Conservation (phyloP, 768 basidiomycete genomes). For the Steccherinum ochraceum region DNA sequence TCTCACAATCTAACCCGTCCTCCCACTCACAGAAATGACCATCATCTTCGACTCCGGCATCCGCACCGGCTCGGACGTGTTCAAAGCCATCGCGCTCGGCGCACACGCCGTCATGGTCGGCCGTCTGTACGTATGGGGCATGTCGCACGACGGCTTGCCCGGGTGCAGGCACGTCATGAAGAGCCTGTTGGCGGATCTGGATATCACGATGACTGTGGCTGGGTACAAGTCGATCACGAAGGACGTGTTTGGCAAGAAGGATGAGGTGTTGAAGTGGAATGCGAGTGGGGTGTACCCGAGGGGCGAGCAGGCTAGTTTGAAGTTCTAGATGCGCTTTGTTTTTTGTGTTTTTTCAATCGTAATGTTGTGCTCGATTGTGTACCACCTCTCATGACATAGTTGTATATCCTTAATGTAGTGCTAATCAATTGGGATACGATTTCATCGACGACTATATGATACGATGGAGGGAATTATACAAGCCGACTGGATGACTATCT, state of each 20-base stretch:
- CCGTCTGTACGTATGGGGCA: slow-evolving; percentile 43
- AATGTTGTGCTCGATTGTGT: too few species aligned
- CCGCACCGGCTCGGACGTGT: slow-evolving; percentile 43
- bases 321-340: too few species aligned
- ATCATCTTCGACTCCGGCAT: slow-evolving; percentile 52
- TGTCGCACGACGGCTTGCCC: slow-evolving; percentile 43
- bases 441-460: too few species aligned
- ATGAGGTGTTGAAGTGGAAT: slow-evolving; percentile 26
- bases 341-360: too few species aligned
- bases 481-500: too few species aligned
- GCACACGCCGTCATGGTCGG: slow-evolving; percentile 48
- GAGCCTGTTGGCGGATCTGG: slow-evolving; percentile 40
- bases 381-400: too few species aligned
- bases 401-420: too few species aligned
- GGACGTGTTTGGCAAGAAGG: slow-evolving; percentile 26
- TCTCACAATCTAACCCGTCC: neutral
- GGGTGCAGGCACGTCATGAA: slow-evolving; percentile 52
- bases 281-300: slow-evolving; percentile 26
- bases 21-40: slow-evolving; percentile 32
- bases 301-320: slow-evolving; percentile 28
- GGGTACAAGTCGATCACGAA: slow-evolving; percentile 29
- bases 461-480: too few species aligned
- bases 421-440: too few species aligned
- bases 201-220: slow-evolving; percentile 38
- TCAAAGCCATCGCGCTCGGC: slow-evolving; percentile 52